phyloP scores from a whole-genome alignment of 148 eudicot species.

The Fallopia convolvulus region DNA sequence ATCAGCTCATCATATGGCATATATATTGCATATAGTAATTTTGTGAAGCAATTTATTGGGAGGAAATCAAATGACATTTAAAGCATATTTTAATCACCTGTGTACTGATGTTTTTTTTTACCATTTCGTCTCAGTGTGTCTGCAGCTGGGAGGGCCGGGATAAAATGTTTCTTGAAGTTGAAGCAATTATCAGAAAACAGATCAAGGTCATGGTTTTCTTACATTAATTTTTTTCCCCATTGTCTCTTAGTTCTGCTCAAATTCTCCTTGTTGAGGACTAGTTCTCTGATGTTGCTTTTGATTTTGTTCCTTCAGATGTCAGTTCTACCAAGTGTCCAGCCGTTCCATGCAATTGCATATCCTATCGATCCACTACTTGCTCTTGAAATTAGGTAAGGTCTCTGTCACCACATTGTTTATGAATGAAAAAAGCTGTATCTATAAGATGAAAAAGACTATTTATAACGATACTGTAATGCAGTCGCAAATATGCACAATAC shows the following conservation, averaged over 20 bases:
- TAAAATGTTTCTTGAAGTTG: slow-evolving; percentile 88
- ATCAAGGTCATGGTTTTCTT: slow-evolving; percentile 47
- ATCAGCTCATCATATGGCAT: background rate
- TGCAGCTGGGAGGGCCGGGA: slow-evolving; percentile 93
- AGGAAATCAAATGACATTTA: background rate
- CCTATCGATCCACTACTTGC: slow-evolving; percentile 89
- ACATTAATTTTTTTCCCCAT: background rate
- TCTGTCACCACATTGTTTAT: background rate
- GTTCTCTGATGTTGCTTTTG: slow-evolving; percentile 2
- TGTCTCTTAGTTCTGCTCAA: background rate
- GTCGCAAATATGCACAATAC: slow-evolving; percentile 84
- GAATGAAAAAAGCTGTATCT: background rate
- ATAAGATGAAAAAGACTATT: too few relatives aligned
- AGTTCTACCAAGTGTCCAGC: slow-evolving; percentile 92
- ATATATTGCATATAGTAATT: background rate
- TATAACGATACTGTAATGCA: slow-evolving; percentile 18
- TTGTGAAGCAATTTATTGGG: background rate
- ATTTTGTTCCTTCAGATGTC: slow-evolving; percentile 49
- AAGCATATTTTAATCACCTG: background rate
- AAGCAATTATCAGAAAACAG: slow-evolving; percentile 75
- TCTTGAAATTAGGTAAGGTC: slow-evolving; percentile 67
- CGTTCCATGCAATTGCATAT: slow-evolving; percentile 96
- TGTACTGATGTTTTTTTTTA: background rate
- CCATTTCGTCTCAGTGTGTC: slow-evolving; percentile 46
- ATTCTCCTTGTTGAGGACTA: background rate